Percentiles rank a stretch among this genome's conserved stretches.
phyloP scores from a whole-genome alignment of 192 early-diverging fungal species.

The Globomyces pollinis-pini region DNA sequence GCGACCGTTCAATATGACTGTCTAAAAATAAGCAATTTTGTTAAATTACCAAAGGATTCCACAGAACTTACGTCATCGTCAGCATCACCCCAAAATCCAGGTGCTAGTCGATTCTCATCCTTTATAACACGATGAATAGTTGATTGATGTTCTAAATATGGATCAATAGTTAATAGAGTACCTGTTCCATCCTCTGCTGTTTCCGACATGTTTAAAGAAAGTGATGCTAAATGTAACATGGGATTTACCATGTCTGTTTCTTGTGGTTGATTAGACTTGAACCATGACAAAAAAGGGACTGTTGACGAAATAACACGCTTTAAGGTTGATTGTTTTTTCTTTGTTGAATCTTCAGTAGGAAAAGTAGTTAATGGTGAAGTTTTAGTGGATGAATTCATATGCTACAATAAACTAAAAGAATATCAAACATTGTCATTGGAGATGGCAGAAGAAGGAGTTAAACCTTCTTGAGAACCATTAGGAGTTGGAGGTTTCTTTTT shows the following conservation, averaged over 20 bases:
- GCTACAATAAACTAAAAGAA: no score
- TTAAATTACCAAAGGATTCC: constrained; percentile 2
- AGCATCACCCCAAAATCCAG: constrained; percentile 2
- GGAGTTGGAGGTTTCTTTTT: no score
- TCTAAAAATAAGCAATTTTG: no score
- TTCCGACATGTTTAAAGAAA: constrained; percentile 6
- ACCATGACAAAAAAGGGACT: constrained; percentile 6
- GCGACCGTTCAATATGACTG: neutral
- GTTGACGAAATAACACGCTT: neutral
- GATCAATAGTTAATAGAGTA: no score
- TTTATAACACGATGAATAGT: neutral
- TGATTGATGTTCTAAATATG: neutral
- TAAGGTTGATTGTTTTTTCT: neutral
- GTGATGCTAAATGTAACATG: constrained; percentile 3
- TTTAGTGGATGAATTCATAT: no score
- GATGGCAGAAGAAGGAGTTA: no score
- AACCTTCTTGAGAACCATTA: no score
- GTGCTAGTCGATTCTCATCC: neutral
- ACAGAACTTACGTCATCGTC: constrained; percentile 2
- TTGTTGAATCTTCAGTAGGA: no score
- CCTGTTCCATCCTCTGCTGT: neutral
- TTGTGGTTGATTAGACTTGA: neutral
- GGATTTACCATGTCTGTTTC: constrained; percentile 3
- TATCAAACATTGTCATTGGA: no score
- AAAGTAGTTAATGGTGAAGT: no score